Conservation (phyloP, 371 early-diverging fungal species). For the Nematocida parisii region DNA sequence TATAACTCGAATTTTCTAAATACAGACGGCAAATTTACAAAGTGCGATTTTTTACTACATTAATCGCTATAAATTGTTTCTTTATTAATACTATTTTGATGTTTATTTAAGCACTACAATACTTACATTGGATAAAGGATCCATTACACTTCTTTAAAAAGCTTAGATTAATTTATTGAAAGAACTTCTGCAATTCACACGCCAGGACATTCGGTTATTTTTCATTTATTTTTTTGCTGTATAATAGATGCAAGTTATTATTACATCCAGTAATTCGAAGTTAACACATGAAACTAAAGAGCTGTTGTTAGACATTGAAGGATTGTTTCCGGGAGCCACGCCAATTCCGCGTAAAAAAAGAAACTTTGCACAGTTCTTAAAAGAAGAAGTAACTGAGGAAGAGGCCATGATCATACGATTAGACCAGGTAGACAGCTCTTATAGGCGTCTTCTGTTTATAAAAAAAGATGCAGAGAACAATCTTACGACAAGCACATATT, state of each 20-base stretch:
- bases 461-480: constrained; percentile 24
- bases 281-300: constrained; percentile 47
- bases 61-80: no score
- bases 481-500: constrained; percentile 50
- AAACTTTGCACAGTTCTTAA: constrained; percentile 31
- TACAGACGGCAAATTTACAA: no score
- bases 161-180: no score
- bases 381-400: constrained; percentile 45
- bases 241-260: constrained; percentile 36
- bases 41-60: no score
- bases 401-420: constrained; percentile 50
- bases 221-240: constrained; percentile 27
- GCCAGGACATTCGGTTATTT: not conserved
- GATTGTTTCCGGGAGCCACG: constrained; percentile 40
- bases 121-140: no score
- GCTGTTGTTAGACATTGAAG: constrained; percentile 47
- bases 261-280: constrained; percentile 53
- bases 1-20: no score
- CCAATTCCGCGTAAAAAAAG: constrained; percentile 34
- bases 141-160: no score
- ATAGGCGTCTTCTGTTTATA: constrained; percentile 38
- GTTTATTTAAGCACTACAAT: no score
- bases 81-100: no score
- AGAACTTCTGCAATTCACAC: no score
- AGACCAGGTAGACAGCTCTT: constrained; percentile 32